These are phyloP conservation scores for Aspergillus caelatus DNA, from an alignment of 2,329 filamentous ascomycete species.

Conservation along the genomic window DNA sequence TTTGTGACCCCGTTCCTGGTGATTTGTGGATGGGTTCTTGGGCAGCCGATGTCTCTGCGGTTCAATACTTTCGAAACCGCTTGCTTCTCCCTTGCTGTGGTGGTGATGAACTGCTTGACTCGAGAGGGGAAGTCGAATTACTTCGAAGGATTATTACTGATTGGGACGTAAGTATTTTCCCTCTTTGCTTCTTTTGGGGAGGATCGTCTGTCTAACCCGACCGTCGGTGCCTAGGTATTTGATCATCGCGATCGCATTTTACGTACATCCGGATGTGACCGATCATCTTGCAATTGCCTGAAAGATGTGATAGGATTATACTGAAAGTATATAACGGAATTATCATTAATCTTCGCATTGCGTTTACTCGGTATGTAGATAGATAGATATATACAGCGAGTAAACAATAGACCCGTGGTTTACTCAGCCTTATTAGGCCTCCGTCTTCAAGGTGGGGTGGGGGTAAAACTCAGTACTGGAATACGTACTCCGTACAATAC, in stretches of 20 bases:
- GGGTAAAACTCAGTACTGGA: not conserved
- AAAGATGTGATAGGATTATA: not conserved
- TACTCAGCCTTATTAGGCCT: not conserved
- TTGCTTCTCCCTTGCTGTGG: constrained; percentile 23
- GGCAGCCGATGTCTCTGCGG: constrained; percentile 47
- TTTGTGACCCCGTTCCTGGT: constrained; percentile 61
- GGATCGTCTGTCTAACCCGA: constrained; percentile 4
- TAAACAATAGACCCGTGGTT: not conserved
- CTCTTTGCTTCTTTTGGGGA: not conserved
- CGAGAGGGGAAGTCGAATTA: constrained; percentile 24
- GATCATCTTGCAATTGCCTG: not conserved
- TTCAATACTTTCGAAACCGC: constrained; percentile 24
- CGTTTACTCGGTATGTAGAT: not conserved
- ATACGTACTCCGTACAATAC: not conserved
- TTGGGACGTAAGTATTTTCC: constrained; percentile 21
- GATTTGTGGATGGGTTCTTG: constrained; percentile 59
- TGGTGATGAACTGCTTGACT: constrained; percentile 26
- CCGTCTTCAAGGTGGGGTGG: not conserved
- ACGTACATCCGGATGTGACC: constrained; percentile 18
- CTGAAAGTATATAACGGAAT: no score
- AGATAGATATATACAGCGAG: not conserved
- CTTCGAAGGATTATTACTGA: constrained; percentile 22
- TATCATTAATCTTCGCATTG: no score
- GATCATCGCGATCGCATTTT: constrained; percentile 24
- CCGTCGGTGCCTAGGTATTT: constrained; percentile 13